A percentile compares a stretch with the other conserved stretches of the same genome.
These are phyloP conservation scores for Neoscytalidium dimidiatum DNA, from an alignment of 2,329 filamentous ascomycete genomes.

Conservation along the genomic window DNA sequence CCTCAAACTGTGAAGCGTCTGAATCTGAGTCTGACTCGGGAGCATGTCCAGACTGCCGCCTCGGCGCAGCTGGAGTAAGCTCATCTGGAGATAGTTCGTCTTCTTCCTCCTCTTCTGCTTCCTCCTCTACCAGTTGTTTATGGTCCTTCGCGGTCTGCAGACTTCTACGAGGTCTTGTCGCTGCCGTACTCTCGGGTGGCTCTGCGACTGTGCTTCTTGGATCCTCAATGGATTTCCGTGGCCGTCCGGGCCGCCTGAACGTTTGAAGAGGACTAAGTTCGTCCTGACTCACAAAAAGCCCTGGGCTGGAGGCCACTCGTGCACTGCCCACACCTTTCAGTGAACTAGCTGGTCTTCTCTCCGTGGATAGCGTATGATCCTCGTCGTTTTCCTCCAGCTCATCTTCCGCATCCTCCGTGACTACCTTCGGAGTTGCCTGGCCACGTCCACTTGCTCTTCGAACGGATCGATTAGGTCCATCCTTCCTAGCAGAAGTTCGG, in stretches of 20 bases:
- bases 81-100: conserved; percentile 21
- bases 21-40: not conserved
- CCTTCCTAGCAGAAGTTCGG: conserved; percentile 30
- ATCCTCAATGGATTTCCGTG: conserved; percentile 5
- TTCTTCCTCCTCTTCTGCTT: not conserved
- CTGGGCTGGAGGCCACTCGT: not conserved
- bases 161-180: not conserved
- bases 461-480: not conserved
- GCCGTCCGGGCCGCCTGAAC: not conserved
- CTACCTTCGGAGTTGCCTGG: conserved; percentile 24
- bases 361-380: conserved; percentile 17
- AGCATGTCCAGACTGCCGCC: not conserved
- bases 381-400: conserved; percentile 22
- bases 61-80: not conserved
- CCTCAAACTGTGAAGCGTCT: conserved; percentile 22
- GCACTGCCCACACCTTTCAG: not conserved
- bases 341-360: not conserved
- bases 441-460: conserved; percentile 25
- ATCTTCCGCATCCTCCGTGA: conserved; percentile 27
- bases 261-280: not conserved
- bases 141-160: not conserved
- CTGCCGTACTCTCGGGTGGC: not conserved
- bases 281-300: not conserved
- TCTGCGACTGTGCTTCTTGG: not conserved
- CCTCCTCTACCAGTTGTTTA: not conserved